Evolutionary conservation across 139 green algal genomes (phyloP).

Genomic region (Ettlia oleoabundans): DNA sequence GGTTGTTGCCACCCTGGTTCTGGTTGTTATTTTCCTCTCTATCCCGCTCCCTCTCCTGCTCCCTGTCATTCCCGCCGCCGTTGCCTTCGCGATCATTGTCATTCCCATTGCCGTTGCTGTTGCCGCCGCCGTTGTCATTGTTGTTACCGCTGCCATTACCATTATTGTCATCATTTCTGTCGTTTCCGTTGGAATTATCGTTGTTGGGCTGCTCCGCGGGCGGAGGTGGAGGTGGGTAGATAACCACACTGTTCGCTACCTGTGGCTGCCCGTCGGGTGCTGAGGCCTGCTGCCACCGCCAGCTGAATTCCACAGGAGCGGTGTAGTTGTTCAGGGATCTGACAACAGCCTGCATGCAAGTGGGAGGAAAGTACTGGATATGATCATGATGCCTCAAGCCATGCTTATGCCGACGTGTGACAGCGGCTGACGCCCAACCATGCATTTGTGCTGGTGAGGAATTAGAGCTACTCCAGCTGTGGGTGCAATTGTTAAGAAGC

Average conservation of each 20-base stretch:
- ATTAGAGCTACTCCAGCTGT: too few species aligned
- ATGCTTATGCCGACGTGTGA: background rate
- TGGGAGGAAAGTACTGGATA: background rate
- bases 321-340: background rate
- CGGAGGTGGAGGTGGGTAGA: too few species aligned
- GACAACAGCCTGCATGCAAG: background rate
- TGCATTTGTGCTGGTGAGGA: too few species aligned
- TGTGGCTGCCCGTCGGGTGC: too few species aligned
- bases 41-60: background rate
- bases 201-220: too few species aligned
- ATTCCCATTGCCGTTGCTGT: background rate
- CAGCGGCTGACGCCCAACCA: too few species aligned
- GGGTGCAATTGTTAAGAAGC: too few species aligned
- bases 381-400: too few species aligned
- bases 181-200: background rate
- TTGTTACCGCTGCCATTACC: background rate
- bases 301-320: background rate
- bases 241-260: too few species aligned
- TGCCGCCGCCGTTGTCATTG: background rate
- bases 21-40: background rate
- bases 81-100: background rate
- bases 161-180: background rate
- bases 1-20: background rate
- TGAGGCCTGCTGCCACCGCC: background rate
- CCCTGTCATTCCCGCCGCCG: background rate